phyloP scores from a whole-genome alignment of 305 asterid species.

The Fraxinus floribunda region DNA sequence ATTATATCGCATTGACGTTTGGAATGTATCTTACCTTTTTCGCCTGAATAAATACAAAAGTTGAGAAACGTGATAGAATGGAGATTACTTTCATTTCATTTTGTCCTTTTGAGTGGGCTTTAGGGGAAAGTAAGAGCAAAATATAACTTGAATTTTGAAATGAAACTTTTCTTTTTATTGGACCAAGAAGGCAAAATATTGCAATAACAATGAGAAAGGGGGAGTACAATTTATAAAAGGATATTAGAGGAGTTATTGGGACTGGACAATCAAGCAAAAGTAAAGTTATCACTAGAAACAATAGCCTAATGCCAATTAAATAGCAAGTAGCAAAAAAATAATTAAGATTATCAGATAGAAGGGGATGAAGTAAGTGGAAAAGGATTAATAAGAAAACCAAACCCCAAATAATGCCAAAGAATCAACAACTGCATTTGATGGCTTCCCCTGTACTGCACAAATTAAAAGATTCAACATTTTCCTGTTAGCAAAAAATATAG shows the following conservation, averaged over 20 bases:
- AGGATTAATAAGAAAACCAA: constrained; percentile 32
- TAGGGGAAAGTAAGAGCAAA: not conserved
- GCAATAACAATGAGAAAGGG: not conserved
- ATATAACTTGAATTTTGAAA: not conserved
- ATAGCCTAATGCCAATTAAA: constrained; percentile 5
- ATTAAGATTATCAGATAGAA: not conserved
- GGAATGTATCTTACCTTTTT: not conserved
- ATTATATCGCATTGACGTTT: not conserved
- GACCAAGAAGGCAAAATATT: not conserved
- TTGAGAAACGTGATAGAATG: not conserved
- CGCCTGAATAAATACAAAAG: not conserved
- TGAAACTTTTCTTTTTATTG: not conserved
- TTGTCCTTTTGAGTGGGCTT: not conserved
- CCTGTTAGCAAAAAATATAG: constrained; percentile 20
- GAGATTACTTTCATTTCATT: not conserved
- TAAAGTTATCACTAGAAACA: not conserved
- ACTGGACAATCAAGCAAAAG: not conserved
- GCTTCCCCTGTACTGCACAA: constrained; percentile 86
- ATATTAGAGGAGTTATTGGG: not conserved
- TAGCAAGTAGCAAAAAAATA: constrained; percentile 15
- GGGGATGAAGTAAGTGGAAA: not conserved
- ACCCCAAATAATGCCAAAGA: constrained; percentile 96
- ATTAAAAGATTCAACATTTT: constrained; percentile 20
- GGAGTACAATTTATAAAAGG: not conserved
- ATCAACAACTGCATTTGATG: constrained; percentile 81